Base-by-base conservation (phyloP, 208 protist genomes). In the Crithidia sp. region DNA sequence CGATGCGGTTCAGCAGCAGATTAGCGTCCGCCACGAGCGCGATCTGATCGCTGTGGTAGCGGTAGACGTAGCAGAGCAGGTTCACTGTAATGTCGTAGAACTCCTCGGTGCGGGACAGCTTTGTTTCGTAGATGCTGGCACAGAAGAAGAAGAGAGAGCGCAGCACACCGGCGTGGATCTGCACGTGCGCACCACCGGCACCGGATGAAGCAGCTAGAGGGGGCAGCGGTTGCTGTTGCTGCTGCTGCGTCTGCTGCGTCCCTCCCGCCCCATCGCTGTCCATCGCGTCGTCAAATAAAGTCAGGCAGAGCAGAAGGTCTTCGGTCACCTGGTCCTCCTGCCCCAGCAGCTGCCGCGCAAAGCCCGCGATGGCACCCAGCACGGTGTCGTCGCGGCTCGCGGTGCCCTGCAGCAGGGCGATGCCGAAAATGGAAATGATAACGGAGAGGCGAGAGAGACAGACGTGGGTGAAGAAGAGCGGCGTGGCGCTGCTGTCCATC, bases 81-180 rank as follows among this genome's bases (percentile, higher is more conserved):
- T 82, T 81, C 7, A 89, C 76, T 14, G 84, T 83, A 50, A 96
- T 92, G 12, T 92, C 85, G 73, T 88, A 91, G 55, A 96, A 91
- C 52, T 84, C 79, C 36, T 71, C 59, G 52, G 62, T 75, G 2
- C 77, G 72, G 5, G 80, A 74, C 44, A 83, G 71, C 37, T 88
- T 75, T 12, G 86, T 89, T 19, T 91, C 88, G 69, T 88, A 94
- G 40, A 92, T 76, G 75, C 88, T 92, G 49, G 67, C 72, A 74
- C 92, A 91, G 64, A 93, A 95, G 68, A 94, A 96, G 71, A 96
- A 96, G 60, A 96, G 85, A 2, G 92, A 49, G 55, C 92, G 89
- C 41, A 96, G 71, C 36, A 96, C 79, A 56, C 92, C 87, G 7
- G 88, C 36, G 72, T 96, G 92, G 50, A 93, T 73, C 28, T 83